These are phyloP conservation scores for Metschnikowia aberdeeniae DNA, from an alignment of 805 yeast species.

Conservation along the genomic window DNA sequence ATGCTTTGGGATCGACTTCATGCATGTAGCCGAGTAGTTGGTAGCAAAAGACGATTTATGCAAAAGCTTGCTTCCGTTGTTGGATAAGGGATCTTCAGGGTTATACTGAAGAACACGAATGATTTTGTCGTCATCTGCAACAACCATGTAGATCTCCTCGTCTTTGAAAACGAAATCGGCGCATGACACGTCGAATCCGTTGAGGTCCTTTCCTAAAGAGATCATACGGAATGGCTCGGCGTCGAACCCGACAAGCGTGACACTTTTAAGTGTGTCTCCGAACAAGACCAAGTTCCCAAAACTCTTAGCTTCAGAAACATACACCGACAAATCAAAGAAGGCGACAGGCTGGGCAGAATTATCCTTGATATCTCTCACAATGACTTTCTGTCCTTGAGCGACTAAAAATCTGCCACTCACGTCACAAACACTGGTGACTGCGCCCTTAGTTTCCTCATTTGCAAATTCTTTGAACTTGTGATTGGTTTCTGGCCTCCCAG, in stretches of 20 bases:
- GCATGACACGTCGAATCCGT: constrained; percentile 56
- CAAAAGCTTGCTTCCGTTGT: constrained; percentile 72
- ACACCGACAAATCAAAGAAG: constrained; percentile 80
- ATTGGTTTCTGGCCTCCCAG: constrained; percentile 78
- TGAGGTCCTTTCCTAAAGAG: constrained; percentile 68
- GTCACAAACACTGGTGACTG: constrained; percentile 72
- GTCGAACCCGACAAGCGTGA: constrained; percentile 84
- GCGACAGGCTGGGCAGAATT: constrained; percentile 93
- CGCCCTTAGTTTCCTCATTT: constrained; percentile 76
- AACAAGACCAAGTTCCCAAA: constrained; percentile 77
- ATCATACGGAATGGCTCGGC: constrained; percentile 92
- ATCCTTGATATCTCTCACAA: constrained; percentile 80
- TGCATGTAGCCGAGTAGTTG: constrained; percentile 56
- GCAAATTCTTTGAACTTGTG: constrained; percentile 70
- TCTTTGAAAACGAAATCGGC: constrained; percentile 76
- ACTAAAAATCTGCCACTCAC: constrained; percentile 79
- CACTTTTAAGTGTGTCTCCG: constrained; percentile 75
- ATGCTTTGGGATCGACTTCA: constrained; percentile 43
- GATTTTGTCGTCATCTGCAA: constrained; percentile 63
- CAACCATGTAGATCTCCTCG: constrained; percentile 60
- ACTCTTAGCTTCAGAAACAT: constrained; percentile 72
- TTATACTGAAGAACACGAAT: constrained; percentile 80
- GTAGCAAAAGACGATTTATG: constrained; percentile 66
- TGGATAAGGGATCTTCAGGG: constrained; percentile 84
- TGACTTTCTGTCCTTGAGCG: constrained; percentile 79